Percentiles rank a stretch among this genome's conserved stretches.
Evolutionary conservation across 352 stramenopile genomes (phyloP).

Genomic region (Phytophthora europaea): DNA sequence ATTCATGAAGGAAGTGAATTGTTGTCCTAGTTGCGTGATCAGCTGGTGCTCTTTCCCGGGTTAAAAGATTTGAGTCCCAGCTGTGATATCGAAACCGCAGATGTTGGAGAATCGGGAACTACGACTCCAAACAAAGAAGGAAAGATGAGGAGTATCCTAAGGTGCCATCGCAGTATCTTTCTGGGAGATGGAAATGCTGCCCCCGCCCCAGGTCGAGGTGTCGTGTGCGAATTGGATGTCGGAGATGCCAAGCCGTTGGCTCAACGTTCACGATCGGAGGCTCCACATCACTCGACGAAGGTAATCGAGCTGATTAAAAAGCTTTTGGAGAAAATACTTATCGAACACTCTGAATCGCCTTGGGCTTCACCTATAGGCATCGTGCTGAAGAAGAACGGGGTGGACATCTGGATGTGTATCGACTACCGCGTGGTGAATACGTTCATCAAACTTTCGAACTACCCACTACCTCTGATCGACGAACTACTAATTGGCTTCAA

Average conservation of each 20-base stretch:
- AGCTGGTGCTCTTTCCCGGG: too few species aligned
- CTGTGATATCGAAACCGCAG: too few species aligned
- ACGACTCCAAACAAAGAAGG: too few species aligned
- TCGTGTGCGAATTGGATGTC: background rate
- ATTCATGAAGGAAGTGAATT: too few species aligned
- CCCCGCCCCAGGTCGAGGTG: background rate
- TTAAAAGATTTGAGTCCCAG: too few species aligned
- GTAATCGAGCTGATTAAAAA: slow-evolving; percentile 12
- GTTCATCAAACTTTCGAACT: slow-evolving; percentile 23
- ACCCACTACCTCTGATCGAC: slow-evolving; percentile 33
- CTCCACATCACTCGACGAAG: background rate
- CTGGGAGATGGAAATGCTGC: background rate
- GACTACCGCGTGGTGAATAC: slow-evolving; percentile 27
- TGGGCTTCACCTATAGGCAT: slow-evolving; percentile 2
- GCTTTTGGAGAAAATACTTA: slow-evolving; percentile 3
- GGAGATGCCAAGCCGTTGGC: background rate
- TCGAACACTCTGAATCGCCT: background rate
- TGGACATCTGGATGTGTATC: slow-evolving; percentile 29
- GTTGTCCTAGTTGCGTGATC: too few species aligned
- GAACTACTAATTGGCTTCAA: slow-evolving; percentile 36
- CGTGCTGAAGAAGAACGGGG: slow-evolving; percentile 8
- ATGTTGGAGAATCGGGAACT: too few species aligned
- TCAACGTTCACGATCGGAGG: background rate
- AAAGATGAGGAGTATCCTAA: background rate
- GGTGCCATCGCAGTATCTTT: background rate